A percentile compares a stretch with the other conserved stretches of the same genome.
Conservation (phyloP, 2,329 filamentous ascomycete species). For the Colletotrichum coccodes region DNA sequence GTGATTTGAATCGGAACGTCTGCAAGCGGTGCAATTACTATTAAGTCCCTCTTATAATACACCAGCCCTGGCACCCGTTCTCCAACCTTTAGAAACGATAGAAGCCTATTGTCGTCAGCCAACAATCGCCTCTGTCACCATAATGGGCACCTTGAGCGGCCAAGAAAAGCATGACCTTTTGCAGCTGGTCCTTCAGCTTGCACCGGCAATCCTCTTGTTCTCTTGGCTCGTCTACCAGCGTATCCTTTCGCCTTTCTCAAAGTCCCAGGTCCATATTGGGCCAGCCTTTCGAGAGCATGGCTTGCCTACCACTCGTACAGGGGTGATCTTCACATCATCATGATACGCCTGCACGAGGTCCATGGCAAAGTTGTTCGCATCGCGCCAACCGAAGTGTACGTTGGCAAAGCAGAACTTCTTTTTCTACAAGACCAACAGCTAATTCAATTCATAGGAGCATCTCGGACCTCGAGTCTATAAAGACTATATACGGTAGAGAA, state of each 20-base stretch:
- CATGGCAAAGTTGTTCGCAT: slow-evolving; percentile 6
- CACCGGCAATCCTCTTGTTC: not conserved
- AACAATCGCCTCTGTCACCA: too few relatives aligned
- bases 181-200: not conserved
- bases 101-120: too few relatives aligned
- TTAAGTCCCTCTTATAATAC: too few relatives aligned
- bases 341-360: slow-evolving; percentile 3
- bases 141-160: not conserved
- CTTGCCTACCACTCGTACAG: slow-evolving; percentile 10
- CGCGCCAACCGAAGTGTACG: slow-evolving; percentile 13
- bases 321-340: slow-evolving; percentile 17
- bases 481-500: slow-evolving; percentile 8
- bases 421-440: not conserved
- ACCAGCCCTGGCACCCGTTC: too few relatives aligned
- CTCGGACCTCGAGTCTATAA: slow-evolving; percentile 6
- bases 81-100: too few relatives aligned
- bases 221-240: slow-evolving; percentile 12
- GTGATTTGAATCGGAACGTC: not conserved
- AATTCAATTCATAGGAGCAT: not conserved
- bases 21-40: too few relatives aligned
- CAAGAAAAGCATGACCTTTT: not conserved
- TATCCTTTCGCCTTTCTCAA: not conserved
- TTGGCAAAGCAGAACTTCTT: not conserved
- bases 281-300: slow-evolving; percentile 7
- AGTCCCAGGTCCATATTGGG: slow-evolving; percentile 6